Evolutionary conservation across 2,329 filamentous ascomycete genomes (phyloP).

Genomic region (Geosmithia flava): DNA sequence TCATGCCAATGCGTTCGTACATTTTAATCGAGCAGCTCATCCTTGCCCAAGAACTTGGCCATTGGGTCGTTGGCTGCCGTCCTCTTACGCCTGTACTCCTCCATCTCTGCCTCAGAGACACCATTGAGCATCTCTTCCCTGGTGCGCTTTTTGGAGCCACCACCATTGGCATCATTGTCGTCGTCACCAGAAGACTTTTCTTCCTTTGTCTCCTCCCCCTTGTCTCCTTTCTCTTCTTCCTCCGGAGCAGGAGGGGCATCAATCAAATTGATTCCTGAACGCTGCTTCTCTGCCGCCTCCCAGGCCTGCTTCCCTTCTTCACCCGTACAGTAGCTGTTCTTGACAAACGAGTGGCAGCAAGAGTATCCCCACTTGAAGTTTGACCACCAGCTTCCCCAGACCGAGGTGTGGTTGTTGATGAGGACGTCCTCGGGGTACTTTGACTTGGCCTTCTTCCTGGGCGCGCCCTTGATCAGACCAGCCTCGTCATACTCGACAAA

Average conservation of each 20-base stretch:
- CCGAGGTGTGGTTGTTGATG: constrained; percentile 80
- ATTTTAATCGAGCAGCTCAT: constrained; percentile 39
- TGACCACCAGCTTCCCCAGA: constrained; percentile 97
- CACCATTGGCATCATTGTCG: constrained; percentile 17
- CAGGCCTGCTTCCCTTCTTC: constrained; percentile 75
- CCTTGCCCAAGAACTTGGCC: constrained; percentile 66
- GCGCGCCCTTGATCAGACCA: constrained; percentile 79
- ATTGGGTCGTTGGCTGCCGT: constrained; percentile 73
- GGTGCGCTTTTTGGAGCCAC: constrained; percentile 53
- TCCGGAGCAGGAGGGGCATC: constrained; percentile 14
- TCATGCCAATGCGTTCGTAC: neutral
- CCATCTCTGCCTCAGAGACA: constrained; percentile 73
- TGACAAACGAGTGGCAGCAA: constrained; percentile 86
- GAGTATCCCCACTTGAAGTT: constrained; percentile 93
- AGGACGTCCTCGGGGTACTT: constrained; percentile 86
- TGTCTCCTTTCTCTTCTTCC: constrained; percentile 13
- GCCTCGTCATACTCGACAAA: constrained; percentile 93
- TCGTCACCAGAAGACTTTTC: constrained; percentile 4
- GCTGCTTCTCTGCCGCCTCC: constrained; percentile 57
- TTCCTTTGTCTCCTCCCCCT: constrained; percentile 8
- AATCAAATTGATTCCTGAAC: constrained; percentile 31
- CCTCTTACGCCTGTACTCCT: constrained; percentile 69
- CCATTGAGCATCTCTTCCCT: constrained; percentile 68
- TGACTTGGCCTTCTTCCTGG: constrained; percentile 64
- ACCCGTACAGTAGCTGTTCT: constrained; percentile 96